phyloP scores from a whole-genome alignment of 2,329 filamentous ascomycete species.

The Venturia carpophila region DNA sequence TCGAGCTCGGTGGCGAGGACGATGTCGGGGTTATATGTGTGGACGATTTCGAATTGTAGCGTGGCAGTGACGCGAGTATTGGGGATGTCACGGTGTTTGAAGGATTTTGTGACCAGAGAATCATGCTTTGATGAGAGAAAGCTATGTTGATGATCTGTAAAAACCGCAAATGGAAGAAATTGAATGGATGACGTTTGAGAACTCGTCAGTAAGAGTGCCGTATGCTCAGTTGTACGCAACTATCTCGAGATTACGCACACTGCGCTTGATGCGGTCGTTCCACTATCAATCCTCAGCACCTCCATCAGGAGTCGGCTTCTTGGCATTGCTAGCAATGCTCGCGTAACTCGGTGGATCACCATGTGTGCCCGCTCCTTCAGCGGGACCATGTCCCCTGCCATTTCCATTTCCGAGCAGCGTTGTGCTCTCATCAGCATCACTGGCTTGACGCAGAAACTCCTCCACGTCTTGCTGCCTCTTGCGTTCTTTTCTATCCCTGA shows the following conservation, averaged over 20 bases:
- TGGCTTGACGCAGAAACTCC: background rate
- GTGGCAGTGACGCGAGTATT: background rate
- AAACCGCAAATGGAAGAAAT: too few relatives aligned
- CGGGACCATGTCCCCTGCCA: background rate
- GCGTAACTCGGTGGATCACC: background rate
- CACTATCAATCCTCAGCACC: background rate
- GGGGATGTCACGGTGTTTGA: background rate
- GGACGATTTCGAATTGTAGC: background rate
- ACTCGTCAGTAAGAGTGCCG: too few relatives aligned
- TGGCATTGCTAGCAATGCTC: background rate
- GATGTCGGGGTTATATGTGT: background rate
- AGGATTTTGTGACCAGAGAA: background rate
- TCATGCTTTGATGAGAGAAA: too few relatives aligned
- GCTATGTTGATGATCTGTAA: too few relatives aligned
- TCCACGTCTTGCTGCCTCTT: slow-evolving; percentile 20
- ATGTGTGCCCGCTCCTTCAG: background rate
- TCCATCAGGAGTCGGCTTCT: slow-evolving; percentile 3
- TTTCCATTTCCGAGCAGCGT: slow-evolving; percentile 1
- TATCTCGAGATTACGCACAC: background rate
- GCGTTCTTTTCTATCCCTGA: slow-evolving; percentile 36
- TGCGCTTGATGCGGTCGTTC: background rate
- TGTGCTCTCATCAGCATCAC: background rate
- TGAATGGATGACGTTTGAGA: too few relatives aligned
- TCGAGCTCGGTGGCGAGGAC: background rate
- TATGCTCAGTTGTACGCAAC: background rate